Conservation (phyloP, 345 rosid species). For the Lumnitzera racemosa region DNA sequence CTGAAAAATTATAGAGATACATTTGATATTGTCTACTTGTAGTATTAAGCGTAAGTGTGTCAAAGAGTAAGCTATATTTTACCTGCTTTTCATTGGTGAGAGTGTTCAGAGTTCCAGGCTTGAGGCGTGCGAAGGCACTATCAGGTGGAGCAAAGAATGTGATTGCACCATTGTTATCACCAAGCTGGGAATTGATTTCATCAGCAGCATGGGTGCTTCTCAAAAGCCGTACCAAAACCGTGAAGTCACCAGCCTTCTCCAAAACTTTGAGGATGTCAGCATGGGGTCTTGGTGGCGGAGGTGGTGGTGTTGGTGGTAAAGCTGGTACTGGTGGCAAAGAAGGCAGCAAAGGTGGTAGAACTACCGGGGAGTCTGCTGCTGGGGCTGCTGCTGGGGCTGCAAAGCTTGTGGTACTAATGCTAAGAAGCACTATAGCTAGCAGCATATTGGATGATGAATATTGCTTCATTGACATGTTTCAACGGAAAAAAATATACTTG, state of each 20-base stretch:
- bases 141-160: constrained; percentile 2
- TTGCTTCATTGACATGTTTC: too few relatives aligned
- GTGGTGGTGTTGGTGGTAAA: constrained; percentile 13
- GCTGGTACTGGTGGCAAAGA: neutral
- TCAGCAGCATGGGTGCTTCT: constrained; percentile 27
- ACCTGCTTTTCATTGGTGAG: constrained; percentile 8
- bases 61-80: neutral
- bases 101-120: neutral
- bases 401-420: too few relatives aligned
- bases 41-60: too few relatives aligned
- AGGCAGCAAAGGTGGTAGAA: too few relatives aligned
- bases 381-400: too few relatives aligned
- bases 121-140: neutral
- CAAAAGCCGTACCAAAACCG: constrained; percentile 31
- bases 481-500: too few relatives aligned
- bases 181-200: constrained; percentile 1
- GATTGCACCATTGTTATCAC: neutral
- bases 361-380: too few relatives aligned
- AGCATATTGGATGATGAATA: too few relatives aligned
- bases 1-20: too few relatives aligned
- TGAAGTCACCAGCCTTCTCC: constrained; percentile 44
- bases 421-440: too few relatives aligned
- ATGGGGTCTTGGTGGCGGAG: constrained; percentile 20
- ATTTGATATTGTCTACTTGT: too few relatives aligned
- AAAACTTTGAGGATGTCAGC: constrained; percentile 44